Conservation (phyloP, 2,329 filamentous ascomycete species). For the Pestalotiopsis sp. region DNA sequence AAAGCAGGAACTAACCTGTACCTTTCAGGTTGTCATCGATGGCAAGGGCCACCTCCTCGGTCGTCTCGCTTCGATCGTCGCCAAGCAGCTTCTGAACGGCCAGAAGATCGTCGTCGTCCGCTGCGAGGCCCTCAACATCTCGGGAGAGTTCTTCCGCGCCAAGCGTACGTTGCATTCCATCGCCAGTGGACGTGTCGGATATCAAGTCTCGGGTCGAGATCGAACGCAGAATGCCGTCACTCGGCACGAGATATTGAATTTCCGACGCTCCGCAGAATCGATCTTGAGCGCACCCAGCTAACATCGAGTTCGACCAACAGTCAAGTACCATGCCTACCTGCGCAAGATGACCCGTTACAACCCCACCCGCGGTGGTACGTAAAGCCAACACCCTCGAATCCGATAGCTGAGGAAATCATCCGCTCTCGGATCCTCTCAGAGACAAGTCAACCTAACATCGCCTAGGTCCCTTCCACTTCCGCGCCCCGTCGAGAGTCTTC, state of each 20-base stretch:
- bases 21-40: constrained; percentile 89
- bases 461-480: constrained; percentile 98
- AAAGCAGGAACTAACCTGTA: constrained; percentile 34
- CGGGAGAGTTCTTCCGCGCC: constrained; percentile 99
- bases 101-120: constrained; percentile 99
- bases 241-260: not conserved
- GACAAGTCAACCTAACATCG: constrained; percentile 31
- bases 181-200: not conserved
- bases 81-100: constrained; percentile 98
- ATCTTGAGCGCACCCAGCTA: constrained; percentile 5
- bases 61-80: constrained; percentile 96
- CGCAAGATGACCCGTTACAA: constrained; percentile 99
- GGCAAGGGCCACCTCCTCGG: constrained; percentile 99
- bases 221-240: not conserved
- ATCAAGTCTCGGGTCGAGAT: not conserved
- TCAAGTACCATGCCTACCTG: constrained; percentile 99
- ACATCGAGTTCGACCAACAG: constrained; percentile 65
- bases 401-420: not conserved
- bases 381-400: constrained; percentile 16
- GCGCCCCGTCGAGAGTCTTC: constrained; percentile 98
- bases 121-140: constrained; percentile 99
- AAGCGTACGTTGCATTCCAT: constrained; percentile 81
- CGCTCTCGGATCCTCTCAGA: not conserved
- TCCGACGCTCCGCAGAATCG: not conserved
- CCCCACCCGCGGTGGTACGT: constrained; percentile 94